Conservation (phyloP, 78 protist species). For the Diacronema lutheri region DNA sequence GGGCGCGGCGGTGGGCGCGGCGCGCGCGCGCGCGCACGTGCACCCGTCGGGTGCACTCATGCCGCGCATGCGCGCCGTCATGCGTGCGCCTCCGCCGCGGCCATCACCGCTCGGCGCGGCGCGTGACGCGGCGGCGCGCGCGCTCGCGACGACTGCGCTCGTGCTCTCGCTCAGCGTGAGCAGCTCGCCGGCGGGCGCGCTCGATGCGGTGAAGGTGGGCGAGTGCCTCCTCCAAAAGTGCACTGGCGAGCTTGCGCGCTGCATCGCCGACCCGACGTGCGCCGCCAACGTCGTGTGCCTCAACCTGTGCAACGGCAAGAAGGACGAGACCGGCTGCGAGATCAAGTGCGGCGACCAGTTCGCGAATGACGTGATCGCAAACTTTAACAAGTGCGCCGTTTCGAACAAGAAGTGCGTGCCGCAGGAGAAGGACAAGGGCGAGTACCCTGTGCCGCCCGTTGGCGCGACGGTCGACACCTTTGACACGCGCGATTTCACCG, state of each 20-base stretch:
- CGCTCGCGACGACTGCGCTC: too few relatives aligned
- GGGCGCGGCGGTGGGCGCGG: too few relatives aligned
- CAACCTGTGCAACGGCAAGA: background rate
- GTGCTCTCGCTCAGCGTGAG: too few relatives aligned
- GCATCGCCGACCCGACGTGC: background rate
- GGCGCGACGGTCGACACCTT: background rate
- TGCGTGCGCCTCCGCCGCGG: too few relatives aligned
- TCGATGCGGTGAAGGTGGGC: background rate
- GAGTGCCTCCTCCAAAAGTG: background rate
- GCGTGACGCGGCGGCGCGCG: too few relatives aligned
- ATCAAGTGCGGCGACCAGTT: constrained; percentile 5
- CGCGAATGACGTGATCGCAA: background rate
- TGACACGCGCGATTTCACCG: background rate
- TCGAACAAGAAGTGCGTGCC: background rate
- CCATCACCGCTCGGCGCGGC: too few relatives aligned
- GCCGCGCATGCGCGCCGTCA: too few relatives aligned
- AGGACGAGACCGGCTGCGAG: constrained; percentile 7
- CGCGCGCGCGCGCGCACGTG: too few relatives aligned
- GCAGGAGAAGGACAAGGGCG: constrained; percentile 1
- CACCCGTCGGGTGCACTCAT: too few relatives aligned
- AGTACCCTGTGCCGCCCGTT: background rate
- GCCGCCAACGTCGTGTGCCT: background rate
- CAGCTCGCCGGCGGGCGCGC: too few relatives aligned
- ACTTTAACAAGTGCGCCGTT: background rate
- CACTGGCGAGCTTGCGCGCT: background rate